Base-by-base conservation (phyloP, 768 basidiomycete species). In the Leccinum uliginosum region DNA sequence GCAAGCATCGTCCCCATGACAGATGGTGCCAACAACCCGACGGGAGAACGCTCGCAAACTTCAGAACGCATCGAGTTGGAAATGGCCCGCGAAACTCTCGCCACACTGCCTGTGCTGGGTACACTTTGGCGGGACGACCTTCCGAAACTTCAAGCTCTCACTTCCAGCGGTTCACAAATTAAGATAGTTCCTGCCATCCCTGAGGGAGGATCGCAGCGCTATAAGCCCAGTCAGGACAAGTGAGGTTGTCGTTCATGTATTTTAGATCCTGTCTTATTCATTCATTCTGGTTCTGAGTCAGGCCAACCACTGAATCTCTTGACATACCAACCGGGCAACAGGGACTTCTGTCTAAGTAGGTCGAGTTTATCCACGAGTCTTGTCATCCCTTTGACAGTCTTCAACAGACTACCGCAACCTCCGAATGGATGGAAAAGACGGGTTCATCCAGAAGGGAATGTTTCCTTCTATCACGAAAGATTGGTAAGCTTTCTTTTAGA, bases 401-500 rank as follows among this genome's bases (percentile, higher is more conserved):
- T 6, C 4, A 17, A 30, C 21, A 63, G 62, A 30, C 21, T 59
- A 21, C 55, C 46, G 2, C 3, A 0, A n/a, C 49, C 38, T 27
- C 30, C 40, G 9, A 30, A 49, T 2, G 51, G 32, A 45, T 64
- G 54, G 64, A 59, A 10, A 2, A 35, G 58, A 17, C 24, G 14
- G 15, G 35, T 62, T 26, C 61, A 62, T 29, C 62, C 61, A 1
- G 61, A 64, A 53, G 62, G 61, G 10, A 43, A 46, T 46, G 24
- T 46, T 26, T 23, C 24, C 11, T 46, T 63, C 40, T 63, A 62
- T 21, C 62, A 62, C 45, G 53, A 51, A 34, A 26, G 10, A 63
- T 24, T 62, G 0, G 61, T 62, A 12, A 50, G 54, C 32, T 51
- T 30, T 15, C 21, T 46, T 43, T 32, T 14, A 6, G 14, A 46